Base-by-base conservation (phyloP, 345 rosid genomes). In the Limnanthes douglasii region DNA sequence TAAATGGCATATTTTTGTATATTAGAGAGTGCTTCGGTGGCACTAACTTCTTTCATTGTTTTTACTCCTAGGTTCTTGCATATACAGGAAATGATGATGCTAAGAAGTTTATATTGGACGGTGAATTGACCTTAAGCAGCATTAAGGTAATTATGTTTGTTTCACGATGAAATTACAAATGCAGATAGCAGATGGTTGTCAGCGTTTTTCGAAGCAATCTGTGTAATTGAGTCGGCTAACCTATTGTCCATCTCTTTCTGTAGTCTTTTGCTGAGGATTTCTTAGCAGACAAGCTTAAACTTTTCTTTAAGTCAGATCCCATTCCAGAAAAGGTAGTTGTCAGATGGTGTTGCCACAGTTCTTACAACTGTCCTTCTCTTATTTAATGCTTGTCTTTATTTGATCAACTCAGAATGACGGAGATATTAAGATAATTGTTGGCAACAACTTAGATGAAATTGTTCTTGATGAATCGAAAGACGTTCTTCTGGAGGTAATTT, bases 401-500 rank as follows among this genome's bases (percentile, higher is more conserved):
- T 45, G 18, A 23, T 18, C 15, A 49, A 30, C 8, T 18, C 62
- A 90, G 98, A 84, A 90, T 44, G 78, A 80, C 27, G 96, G 74
- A 13, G 98, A 90, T 65, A 88, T 90, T 53, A 90, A 84, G 63
- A 61, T 84, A 46, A 70, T 90, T 42, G 96, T 90, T 30, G 98
- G 93, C 21, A 50, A 77, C 53, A 90, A 75, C 56, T 90, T 90
- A 28, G 93, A 84, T 43, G 94, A 84, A 57, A 73, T 80, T 56
- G 94, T 90, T 42, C 64, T 90, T 62, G 98, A 90, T 37, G 98
- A 90, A 60, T 77, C 98, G 11, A 90, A 78, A 58, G 98, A 90
- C 49, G 96, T 90, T 48, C 78, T 90, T 35, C 85, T 90, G 24
- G 98, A 90, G 98, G 98, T 84, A 68, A 43, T 18, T 9, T 10